Evolutionary conservation across 495 filamentous ascomycete genomes (phyloP), one percentile per base, ranked within the genome.

Genomic region (Hyaloscypha hepaticicola): DNA sequence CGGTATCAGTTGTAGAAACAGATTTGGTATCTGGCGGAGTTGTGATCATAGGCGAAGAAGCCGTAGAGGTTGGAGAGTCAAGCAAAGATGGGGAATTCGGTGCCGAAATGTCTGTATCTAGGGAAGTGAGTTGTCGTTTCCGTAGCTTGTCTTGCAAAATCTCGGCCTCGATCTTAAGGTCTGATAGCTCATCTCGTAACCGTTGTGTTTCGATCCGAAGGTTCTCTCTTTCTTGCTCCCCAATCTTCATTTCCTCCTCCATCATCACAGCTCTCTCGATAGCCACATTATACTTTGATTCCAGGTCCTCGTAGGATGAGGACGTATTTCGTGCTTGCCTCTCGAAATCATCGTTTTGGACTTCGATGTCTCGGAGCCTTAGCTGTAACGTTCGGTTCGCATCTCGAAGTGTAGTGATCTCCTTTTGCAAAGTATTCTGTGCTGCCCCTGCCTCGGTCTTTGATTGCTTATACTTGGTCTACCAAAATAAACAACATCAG

Each of bases 261-360:
- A 96, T 81, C 84, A 99, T 87, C 33, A 99, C 95, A 19, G 81
- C 85, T 60, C 95, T 82, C 77, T 99, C 95, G 66, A 98, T 96
- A 3, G 93, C 87, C 21, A 94, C 83, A 74, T 97, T 97, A 76
- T 93, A 97, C 74, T 98, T 99, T 60, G 90, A 94, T 76, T 98
- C 95, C 73, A 99, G 78, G 73, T 98, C 95, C 79, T 99, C 96
- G 67, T 97, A 84, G 62, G 94, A 97, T 51, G 94, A 96, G 21
- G 89, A 90, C 21, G 92, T 96, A 71, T 96, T 92, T 64, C 95
- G 87, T 63, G 94, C 93, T 77, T 98, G 93, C 63, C 93, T 88
- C 77, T 99, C 95, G 73, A 92, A 97, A 74, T 99, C 95, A 82
- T 99, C 95, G 76, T 99, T 99, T 67, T 90, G 90, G 34, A 99